Evolutionary conservation across 129 eudicot genomes (phyloP), one percentile per base, ranked within the genome.

Genomic region (Chrysanthemum lavandulifolium): DNA sequence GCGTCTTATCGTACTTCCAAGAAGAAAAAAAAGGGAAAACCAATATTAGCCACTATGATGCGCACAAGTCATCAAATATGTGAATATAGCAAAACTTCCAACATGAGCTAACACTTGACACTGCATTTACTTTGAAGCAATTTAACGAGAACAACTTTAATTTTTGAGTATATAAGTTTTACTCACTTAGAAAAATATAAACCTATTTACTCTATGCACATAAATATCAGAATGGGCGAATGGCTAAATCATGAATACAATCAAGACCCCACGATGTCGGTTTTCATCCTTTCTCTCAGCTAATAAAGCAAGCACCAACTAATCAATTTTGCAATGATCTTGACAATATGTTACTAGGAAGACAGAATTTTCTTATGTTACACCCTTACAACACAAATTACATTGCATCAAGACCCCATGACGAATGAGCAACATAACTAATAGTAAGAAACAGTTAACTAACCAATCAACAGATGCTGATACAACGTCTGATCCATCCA

Each of bases 381-480:
- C 74, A 48, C n/a, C 68, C 68, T 56, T 47, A 71, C 61, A 76
- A 13, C 8, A 36, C 18, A 64, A 56, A 69, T 16, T 50, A 71
- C 40, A 19, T 48, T 21, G 62, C 58, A 62, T 13, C 13, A 75
- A 10, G 66, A 16, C 27, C 10, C 36, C 59, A 23, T 58, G 31
- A 54, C 50, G 10, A 61, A 21, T 62, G 52, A 59, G 13, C 21
- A 40, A 16, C 49, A 61, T 25, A 21, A 53, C 23, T 15, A 19
- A 13, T 10, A 27, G 7, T 13, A 29, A 13, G 49, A 29, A 72
- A 63, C 19, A 65, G 72, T 64, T 36, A 52, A 65, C 88, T 73
- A 79, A 95, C 97, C 99, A 86, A 70, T 95, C 99, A 31, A 86
- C 83, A 23, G 99, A 91, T 13, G 89, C 68, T 13, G 97, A 86